Evolutionary conservation across 2,329 filamentous ascomycete species (phyloP).

Genomic region (Fusarium beomiforme): DNA sequence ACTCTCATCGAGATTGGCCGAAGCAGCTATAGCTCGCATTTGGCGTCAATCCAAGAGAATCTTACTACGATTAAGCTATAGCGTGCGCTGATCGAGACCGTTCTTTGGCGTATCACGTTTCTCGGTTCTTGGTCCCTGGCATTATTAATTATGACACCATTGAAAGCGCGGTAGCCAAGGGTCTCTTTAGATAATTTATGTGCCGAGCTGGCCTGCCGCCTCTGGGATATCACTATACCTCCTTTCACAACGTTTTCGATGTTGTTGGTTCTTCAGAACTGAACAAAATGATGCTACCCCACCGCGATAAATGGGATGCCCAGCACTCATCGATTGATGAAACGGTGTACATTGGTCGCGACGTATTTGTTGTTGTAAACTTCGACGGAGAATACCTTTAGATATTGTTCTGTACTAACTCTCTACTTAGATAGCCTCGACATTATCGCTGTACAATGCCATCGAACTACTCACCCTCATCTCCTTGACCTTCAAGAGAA

Average conservation of each 20-base stretch:
- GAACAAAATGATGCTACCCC: conserved; percentile 3
- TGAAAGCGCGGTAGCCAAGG: neutral
- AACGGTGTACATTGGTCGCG: conserved; percentile 5
- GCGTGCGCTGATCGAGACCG: neutral
- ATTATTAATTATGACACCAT: neutral
- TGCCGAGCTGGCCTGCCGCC: neutral
- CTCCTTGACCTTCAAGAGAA: conserved; percentile 45
- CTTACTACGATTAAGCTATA: neutral
- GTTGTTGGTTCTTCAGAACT: neutral
- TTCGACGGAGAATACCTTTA: rapidly evolving
- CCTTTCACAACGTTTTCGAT: neutral
- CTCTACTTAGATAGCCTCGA: conserved; percentile 3
- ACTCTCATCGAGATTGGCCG: neutral
- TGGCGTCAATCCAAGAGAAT: neutral
- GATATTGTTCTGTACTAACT: neutral
- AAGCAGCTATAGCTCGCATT: rapidly evolving
- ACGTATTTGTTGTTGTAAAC: conserved; percentile 26
- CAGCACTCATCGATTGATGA: neutral
- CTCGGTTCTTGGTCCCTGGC: neutral
- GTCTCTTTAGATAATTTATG: neutral
- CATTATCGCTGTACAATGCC: conserved; percentile 43
- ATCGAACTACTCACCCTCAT: conserved; percentile 47
- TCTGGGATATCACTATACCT: neutral
- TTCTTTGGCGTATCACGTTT: neutral
- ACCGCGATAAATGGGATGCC: neutral